Conservation (phyloP, 768 basidiomycete genomes). For the Mycena crocata region DNA sequence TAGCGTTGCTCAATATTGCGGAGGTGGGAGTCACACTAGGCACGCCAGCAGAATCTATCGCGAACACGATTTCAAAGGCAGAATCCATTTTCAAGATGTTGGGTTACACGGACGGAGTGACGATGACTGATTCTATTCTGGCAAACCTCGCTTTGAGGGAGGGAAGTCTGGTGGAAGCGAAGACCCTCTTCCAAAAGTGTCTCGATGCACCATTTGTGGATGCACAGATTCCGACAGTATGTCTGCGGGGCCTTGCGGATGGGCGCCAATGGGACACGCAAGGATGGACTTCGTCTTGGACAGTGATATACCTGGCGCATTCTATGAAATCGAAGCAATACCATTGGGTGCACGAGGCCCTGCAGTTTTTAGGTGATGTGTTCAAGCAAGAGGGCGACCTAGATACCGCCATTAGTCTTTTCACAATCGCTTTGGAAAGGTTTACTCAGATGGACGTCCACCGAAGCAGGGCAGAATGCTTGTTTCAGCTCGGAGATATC, state of each 20-base stretch:
- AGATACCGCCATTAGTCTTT: not conserved
- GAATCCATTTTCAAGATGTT: not conserved
- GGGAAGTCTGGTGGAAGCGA: not conserved
- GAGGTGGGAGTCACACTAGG: not conserved
- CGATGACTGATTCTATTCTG: not conserved
- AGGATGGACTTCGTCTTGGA: not conserved
- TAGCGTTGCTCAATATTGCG: not conserved
- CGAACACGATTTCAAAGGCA: not conserved
- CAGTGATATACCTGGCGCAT: not conserved
- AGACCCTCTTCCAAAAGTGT: no score
- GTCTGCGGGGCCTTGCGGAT: no score
- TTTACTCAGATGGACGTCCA: conserved; percentile 5
- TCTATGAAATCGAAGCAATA: not conserved
- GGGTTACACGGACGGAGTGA: not conserved
- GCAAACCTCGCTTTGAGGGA: not conserved
- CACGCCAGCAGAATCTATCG: not conserved
- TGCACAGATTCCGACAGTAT: no score
- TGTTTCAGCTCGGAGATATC: conserved; percentile 1
- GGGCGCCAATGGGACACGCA: no score
- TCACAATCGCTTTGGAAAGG: not conserved
- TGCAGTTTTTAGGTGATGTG: not conserved
- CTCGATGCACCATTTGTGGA: no score
- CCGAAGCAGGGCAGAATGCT: not conserved
- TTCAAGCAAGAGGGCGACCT: not conserved
- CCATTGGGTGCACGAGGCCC: not conserved